Evolutionary conservation across 2,329 filamentous ascomycete species (phyloP).

Genomic region (Neonectria coccinea): DNA sequence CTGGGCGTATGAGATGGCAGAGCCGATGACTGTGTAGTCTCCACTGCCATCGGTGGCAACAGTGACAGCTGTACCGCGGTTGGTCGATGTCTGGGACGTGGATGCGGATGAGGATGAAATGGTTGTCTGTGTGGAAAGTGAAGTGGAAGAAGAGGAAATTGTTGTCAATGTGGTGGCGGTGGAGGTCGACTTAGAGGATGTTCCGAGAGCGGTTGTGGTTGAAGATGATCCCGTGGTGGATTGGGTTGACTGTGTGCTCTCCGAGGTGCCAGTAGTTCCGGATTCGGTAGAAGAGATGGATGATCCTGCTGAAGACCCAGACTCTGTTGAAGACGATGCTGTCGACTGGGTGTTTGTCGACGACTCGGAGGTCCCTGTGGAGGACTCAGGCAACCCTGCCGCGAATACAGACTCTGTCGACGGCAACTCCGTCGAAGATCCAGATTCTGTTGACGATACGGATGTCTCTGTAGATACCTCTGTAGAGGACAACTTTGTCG

Average conservation of each 20-base stretch:
- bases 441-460: too few relatives aligned
- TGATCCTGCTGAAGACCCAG: neutral
- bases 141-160: neutral
- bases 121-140: neutral
- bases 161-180: neutral
- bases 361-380: neutral
- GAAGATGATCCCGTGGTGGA: neutral
- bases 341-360: neutral
- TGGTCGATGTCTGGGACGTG: slow-evolving; percentile 25
- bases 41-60: slow-evolving; percentile 58
- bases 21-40: slow-evolving; percentile 58
- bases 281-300: neutral
- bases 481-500: neutral
- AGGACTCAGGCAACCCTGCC: too few relatives aligned
- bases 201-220: neutral
- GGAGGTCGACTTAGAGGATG: neutral
- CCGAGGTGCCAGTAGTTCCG: neutral
- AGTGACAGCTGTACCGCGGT: slow-evolving; percentile 50
- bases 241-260: neutral
- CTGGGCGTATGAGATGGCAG: slow-evolving; percentile 56
- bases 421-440: too few relatives aligned
- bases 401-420: too few relatives aligned
- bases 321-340: neutral
- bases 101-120: neutral
- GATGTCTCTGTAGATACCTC: too few relatives aligned